Evolutionary conservation across 2,329 filamentous ascomycete genomes (phyloP).

Genomic region (Aspergillus quadricinctus): DNA sequence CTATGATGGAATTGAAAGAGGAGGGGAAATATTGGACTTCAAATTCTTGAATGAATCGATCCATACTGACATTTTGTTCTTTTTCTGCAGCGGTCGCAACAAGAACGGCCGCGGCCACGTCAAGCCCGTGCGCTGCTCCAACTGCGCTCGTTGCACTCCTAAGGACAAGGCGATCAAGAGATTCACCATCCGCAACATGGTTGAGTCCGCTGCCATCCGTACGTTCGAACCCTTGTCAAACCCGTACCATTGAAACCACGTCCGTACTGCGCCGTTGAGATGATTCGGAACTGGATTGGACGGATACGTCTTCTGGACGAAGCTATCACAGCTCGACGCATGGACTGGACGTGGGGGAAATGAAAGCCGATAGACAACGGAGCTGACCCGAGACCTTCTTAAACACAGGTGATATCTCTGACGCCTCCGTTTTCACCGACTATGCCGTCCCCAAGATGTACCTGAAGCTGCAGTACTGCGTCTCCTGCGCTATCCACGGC

Average conservation of each 20-base stretch:
- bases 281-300: constrained; percentile 9
- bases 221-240: constrained; percentile 48
- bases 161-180: constrained; percentile 99
- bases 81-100: constrained; percentile 77
- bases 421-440: constrained; percentile 98
- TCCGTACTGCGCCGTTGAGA: constrained; percentile 1
- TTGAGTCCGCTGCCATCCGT: constrained; percentile 99
- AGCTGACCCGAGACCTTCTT: constrained; percentile 6
- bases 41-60: background rate
- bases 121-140: constrained; percentile 95
- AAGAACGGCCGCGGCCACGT: constrained; percentile 99
- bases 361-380: constrained; percentile 1
- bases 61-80: constrained; percentile 30
- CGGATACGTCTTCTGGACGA: background rate
- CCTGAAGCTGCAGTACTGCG: constrained; percentile 99
- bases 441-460: constrained; percentile 99
- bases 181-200: constrained; percentile 99
- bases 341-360: background rate
- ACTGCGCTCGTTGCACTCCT: constrained; percentile 85
- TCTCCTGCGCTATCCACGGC: constrained; percentile 99
- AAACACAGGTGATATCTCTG: constrained; percentile 92
- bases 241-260: constrained; percentile 9
- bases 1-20: background rate
- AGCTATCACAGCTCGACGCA: background rate
- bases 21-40: background rate